Evolutionary conservation across 192 early-diverging fungal genomes (phyloP).

Genomic region (Podila verticillata): DNA sequence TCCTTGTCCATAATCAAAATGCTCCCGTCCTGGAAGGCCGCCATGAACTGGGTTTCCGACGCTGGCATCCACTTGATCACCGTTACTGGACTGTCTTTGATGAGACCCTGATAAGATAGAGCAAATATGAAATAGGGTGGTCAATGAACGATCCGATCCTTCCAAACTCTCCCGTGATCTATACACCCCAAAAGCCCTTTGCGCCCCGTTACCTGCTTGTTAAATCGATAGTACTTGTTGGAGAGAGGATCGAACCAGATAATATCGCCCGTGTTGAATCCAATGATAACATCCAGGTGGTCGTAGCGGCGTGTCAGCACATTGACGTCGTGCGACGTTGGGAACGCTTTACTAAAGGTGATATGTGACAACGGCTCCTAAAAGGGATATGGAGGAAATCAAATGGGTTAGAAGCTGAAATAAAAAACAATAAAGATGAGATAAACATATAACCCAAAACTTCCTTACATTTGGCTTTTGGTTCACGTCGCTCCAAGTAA

Average conservation of each 20-base stretch:
- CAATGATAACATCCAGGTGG: conserved; percentile 88
- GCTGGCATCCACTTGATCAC: conserved; percentile 92
- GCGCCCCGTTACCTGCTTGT: conserved; percentile 70
- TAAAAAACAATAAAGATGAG: not conserved
- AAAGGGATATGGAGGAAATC: not conserved
- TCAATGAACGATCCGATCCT: not conserved
- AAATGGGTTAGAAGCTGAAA: not conserved
- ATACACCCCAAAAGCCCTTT: too few relatives aligned
- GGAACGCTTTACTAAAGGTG: conserved; percentile 76
- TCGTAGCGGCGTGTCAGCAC: conserved; percentile 69
- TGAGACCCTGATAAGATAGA: conserved; percentile 57
- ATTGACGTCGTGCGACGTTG: conserved; percentile 91
- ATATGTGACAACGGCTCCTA: conserved; percentile 86
- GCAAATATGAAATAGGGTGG: not conserved
- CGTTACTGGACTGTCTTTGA: conserved; percentile 74
- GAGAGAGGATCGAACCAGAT: conserved; percentile 89
- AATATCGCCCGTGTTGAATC: conserved; percentile 80
- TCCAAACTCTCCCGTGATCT: not conserved
- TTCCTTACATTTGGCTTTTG: conserved; percentile 67
- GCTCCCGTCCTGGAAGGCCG: conserved; percentile 83
- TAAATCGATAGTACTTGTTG: conserved; percentile 86
- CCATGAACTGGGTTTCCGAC: conserved; percentile 86
- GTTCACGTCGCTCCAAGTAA: conserved; percentile 77
- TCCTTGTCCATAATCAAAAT: conserved; percentile 89
- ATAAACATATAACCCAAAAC: not conserved